Evolutionary conservation across 2,329 filamentous ascomycete species (phyloP), one percentile per base, ranked within the genome.

Genomic region (Samsoniella hepiali): DNA sequence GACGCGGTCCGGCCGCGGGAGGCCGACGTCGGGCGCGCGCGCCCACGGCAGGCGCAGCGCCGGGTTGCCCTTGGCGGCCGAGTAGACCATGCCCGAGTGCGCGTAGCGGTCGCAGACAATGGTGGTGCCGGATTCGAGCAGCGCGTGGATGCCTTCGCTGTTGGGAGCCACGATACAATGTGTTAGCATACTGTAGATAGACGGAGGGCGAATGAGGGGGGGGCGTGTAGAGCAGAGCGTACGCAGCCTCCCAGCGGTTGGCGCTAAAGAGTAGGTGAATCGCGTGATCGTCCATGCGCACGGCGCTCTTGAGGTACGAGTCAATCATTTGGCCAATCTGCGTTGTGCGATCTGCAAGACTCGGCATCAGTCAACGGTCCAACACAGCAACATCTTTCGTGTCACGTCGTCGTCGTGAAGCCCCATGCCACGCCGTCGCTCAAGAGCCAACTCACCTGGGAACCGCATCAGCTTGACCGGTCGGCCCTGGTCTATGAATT

Each of bases 21-120:
- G 82, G 0, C 94, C 94, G 15, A 91, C 83, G 70, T 98, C 95
- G 1, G 93, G 91, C 17, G 87, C 83, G 68, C 91, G 88, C 8
- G 92, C 93, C 93, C 95, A 99, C 0, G 83, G 77, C 0, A 97
- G 80, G 0, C 84, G 79, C 13, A 97, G 82, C 2, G 80, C 75
- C 0, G 88, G 85, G 68, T 91, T 91, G 51, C 86, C 81, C 73
- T 98, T 98, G 3, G 95, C 94, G 0, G 92, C 91, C 31, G 89
- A 92, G 79, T 98, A 99, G 57, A 97, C 92, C 63, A 93, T 91
- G 61, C 95, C 95, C 27, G 91, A 95, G 79, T 97, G 94, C 74
- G 96, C 96, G 79, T 98, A 99, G 55, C 95, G 88, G 76, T 99
- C 95, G 68, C 94, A 88, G 45, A 99, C 81, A 38, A 99, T 83